These are phyloP conservation scores for Vaccinium vitisidaea DNA, from an alignment of 148 eudicot genomes.

Conservation along the genomic window DNA sequence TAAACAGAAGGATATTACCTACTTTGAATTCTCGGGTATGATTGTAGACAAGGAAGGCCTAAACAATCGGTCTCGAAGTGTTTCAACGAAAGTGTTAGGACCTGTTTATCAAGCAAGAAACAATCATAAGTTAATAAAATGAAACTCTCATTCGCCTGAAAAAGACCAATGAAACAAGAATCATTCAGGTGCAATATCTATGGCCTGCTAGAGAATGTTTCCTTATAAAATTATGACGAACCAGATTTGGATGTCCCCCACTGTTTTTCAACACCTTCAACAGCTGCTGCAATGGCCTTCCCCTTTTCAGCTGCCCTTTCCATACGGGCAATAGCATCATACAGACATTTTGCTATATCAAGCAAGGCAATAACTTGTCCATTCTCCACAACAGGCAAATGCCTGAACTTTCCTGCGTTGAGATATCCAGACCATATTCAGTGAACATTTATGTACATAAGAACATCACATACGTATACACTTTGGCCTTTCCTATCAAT, in stretches of 20 bases:
- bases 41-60: conserved; percentile 86
- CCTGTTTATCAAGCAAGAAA: conserved; percentile 40
- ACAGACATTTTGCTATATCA: conserved; percentile 93
- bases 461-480: neutral
- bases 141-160: neutral
- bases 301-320: conserved; percentile 98
- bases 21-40: conserved; percentile 90
- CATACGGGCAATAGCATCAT: conserved; percentile 97
- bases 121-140: neutral
- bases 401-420: conserved; percentile 89
- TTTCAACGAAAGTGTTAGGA: conserved; percentile 76
- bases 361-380: conserved; percentile 95
- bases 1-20: conserved; percentile 63
- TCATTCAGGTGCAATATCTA: neutral
- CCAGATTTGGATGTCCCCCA: conserved; percentile 86
- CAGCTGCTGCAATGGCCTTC: conserved; percentile 91
- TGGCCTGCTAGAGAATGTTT: neutral
- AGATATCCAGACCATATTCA: conserved; percentile 7
- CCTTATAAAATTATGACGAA: conserved; percentile 30
- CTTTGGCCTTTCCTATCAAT: neutral
- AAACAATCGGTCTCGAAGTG: conserved; percentile 77
- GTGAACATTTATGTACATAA: neutral
- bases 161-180: neutral
- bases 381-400: conserved; percentile 88
- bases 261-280: conserved; percentile 95